These are phyloP conservation scores for Colletotrichum agaves DNA, from an alignment of 2,329 filamentous ascomycete genomes.

Conservation along the genomic window DNA sequence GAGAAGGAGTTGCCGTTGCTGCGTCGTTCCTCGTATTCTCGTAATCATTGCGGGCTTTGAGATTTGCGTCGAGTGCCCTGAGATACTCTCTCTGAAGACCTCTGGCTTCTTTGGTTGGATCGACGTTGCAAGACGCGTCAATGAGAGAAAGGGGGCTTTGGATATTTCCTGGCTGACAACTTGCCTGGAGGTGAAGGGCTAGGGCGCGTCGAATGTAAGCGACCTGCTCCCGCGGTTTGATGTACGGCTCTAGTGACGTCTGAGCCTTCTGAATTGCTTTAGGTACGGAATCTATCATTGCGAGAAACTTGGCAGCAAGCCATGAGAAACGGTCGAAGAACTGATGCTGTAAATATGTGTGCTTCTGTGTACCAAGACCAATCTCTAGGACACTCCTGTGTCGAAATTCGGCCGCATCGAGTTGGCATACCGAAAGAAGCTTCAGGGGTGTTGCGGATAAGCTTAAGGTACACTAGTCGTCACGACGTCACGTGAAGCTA, in stretches of 20 bases:
- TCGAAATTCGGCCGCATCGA: not conserved
- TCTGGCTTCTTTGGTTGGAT: conserved; percentile 50
- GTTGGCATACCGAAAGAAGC: not conserved
- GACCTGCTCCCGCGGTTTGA: conserved; percentile 68
- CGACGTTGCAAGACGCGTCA: conserved; percentile 50
- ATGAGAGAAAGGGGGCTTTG: conserved; percentile 61
- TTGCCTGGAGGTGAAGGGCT: conserved; percentile 63
- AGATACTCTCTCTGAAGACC: conserved; percentile 66
- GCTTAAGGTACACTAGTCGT: no score
- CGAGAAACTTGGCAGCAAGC: not conserved
- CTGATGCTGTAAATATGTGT: no score
- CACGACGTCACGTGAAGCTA: conserved; percentile 5
- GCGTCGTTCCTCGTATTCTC: conserved; percentile 44
- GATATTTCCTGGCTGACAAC: conserved; percentile 55
- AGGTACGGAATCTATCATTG: conserved; percentile 43
- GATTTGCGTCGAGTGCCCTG: conserved; percentile 62
- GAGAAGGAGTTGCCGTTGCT: conserved; percentile 34
- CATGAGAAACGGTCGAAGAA: not conserved
- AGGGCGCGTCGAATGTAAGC: conserved; percentile 66
- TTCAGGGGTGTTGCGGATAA: conserved; percentile 30
- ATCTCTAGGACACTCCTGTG: not conserved
- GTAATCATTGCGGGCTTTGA: conserved; percentile 62
- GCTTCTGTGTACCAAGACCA: not conserved
- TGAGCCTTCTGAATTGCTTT: conserved; percentile 53
- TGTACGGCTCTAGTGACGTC: conserved; percentile 59